Evolutionary conservation across 805 yeast species (phyloP), one percentile per base, ranked within the genome.

Genomic region (Yarrowia deformans): DNA sequence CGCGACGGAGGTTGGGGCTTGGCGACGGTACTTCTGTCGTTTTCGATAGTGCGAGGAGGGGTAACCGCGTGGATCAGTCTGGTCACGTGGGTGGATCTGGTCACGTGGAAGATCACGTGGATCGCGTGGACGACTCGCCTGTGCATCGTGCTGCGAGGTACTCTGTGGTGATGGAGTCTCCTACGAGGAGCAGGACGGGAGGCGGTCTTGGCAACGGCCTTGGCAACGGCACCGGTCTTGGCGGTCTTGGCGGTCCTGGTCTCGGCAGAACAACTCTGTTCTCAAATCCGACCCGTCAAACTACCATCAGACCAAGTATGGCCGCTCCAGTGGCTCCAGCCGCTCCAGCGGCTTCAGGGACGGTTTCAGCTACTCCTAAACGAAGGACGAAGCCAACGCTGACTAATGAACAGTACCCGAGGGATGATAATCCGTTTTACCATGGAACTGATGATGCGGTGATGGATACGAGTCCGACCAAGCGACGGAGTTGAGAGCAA

Each of bases 351-450:
- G 1, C 16, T 8, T 29, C 7, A 2, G n/a, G n/a, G n/a, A n/a
- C n/a, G n/a, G 34, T 60, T 16, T 10, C 64, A n/a, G 52, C 66
- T n/a, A 45, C 50, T 10, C 52, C 52, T 0, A 42, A 60, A 12
- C 3, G 66, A 14, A 8, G 66, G 14, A 60, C 66, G 2, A n/a
- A 60, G 18, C 66, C 66, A 1, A 14, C 13, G 18, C 32, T 60
- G 29, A 60, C 52, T 5, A 32, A 42, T 18, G 52, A 60, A 34
- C 40, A 60, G 32, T 60, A 45, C 18, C 34, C 66, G 1, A 23
- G 66, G 3, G 37, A 43, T 5, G 66, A 60, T 34, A 60, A 60
- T 45, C 66, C 66, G 52, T 60, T 60, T 14, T 60, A 60, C 9
- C 18, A 43, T 3, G 66, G 66, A 2, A 60, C 66, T 2, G 64